Percentiles rank a stretch among this genome's conserved stretches.
phyloP scores from a whole-genome alignment of 345 rosid species.

The Microthlaspi erraticum region DNA sequence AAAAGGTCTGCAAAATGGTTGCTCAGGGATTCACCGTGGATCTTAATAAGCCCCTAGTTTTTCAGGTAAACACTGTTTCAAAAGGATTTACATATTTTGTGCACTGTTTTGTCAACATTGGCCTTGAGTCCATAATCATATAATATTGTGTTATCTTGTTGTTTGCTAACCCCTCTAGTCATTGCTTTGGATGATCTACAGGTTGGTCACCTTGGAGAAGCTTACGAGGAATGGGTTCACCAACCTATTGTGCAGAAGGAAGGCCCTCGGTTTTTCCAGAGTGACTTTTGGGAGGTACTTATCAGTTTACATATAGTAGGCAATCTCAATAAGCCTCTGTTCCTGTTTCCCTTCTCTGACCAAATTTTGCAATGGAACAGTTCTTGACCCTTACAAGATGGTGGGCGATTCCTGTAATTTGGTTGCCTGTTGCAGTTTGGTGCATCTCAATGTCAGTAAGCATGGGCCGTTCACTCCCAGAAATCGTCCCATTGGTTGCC shows the following conservation, averaged over 20 bases:
- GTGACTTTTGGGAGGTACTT: constrained; percentile 64
- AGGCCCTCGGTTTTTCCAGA: constrained; percentile 74
- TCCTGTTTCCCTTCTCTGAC: constrained; percentile 26
- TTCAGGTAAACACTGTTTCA: constrained; percentile 47
- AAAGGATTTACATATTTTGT: not conserved
- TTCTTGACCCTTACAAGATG: constrained; percentile 73
- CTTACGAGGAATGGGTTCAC: constrained; percentile 82
- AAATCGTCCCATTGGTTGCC: constrained; percentile 47
- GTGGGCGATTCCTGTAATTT: constrained; percentile 80
- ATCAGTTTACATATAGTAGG: not conserved
- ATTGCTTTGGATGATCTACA: constrained; percentile 43
- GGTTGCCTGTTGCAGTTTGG: constrained; percentile 71
- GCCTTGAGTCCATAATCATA: not conserved
- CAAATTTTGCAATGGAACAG: constrained; percentile 47
- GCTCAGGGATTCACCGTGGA: constrained; percentile 53
- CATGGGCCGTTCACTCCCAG: constrained; percentile 55
- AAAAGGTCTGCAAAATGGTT: constrained; percentile 50
- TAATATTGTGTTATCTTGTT: not conserved
- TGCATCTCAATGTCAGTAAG: constrained; percentile 47
- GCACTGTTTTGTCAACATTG: not conserved
- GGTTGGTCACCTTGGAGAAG: constrained; percentile 88
- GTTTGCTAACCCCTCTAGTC: not conserved
- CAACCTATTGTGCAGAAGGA: constrained; percentile 72
- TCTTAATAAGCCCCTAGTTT: constrained; percentile 58
- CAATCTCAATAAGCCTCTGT: not conserved